Percentiles rank a stretch among this genome's conserved stretches.
Conservation (phyloP, 768 basidiomycete species). For the Inosperma sp. region DNA sequence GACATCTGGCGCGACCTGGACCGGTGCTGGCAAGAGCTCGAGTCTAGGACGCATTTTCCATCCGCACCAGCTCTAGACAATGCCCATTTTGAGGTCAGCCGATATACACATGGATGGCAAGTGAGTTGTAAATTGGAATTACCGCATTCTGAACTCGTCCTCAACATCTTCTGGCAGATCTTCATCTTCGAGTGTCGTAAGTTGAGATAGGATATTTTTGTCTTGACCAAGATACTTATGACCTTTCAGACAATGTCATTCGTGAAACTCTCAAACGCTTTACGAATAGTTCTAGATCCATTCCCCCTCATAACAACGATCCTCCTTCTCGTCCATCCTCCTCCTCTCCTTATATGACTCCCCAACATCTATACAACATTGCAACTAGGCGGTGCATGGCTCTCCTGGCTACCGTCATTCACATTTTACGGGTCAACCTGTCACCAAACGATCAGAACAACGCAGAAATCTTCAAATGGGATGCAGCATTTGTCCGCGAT, state of each 20-base stretch:
- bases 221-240: slow-evolving; percentile 11
- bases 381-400: slow-evolving; percentile 49
- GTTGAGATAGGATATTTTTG: slow-evolving; percentile 30
- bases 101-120: slow-evolving; percentile 85
- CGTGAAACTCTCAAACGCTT: slow-evolving; percentile 74
- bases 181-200: slow-evolving; percentile 88
- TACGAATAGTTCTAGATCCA: slow-evolving; percentile 22
- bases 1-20: slow-evolving; percentile 86
- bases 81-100: slow-evolving; percentile 36
- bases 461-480: slow-evolving; percentile 70
- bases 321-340: slow-evolving; percentile 44
- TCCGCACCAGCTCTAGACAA: slow-evolving; percentile 29
- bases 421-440: slow-evolving; percentile 49
- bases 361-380: slow-evolving; percentile 42
- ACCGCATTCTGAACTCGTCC: slow-evolving; percentile 13
- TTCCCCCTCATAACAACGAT: slow-evolving; percentile 37
- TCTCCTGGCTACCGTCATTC: slow-evolving; percentile 47
- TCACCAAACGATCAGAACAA: slow-evolving; percentile 27
- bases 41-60: slow-evolving; percentile 52
- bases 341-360: slow-evolving; percentile 44
- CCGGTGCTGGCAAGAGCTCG: slow-evolving; percentile 80
- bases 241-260: slow-evolving; percentile 68
- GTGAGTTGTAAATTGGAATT: slow-evolving; percentile 37
- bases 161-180: slow-evolving; percentile 42
- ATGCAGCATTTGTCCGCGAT: slow-evolving; percentile 81